Conservation (phyloP, 805 yeast genomes). For the Lipomyces sp. region DNA sequence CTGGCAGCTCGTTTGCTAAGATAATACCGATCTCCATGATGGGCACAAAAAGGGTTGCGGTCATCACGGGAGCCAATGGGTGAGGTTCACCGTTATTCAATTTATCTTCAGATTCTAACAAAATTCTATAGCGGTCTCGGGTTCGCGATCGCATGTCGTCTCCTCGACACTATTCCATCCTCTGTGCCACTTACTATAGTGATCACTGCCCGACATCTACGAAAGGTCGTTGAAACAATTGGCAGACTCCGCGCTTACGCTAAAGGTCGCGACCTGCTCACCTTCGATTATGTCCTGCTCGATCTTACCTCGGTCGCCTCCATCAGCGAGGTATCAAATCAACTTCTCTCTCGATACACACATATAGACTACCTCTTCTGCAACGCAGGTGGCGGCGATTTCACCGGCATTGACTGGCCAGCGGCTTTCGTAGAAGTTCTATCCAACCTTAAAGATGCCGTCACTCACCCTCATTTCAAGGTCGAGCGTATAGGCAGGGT, state of each 20-base stretch:
- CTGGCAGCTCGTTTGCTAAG: not conserved
- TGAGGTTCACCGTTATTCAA: conserved; percentile 16
- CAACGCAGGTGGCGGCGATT: conserved; percentile 89
- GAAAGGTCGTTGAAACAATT: conserved; percentile 79
- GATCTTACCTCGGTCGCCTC: conserved; percentile 92
- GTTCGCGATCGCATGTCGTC: conserved; percentile 77
- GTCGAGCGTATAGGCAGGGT: conserved; percentile 78
- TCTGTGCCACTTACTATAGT: conserved; percentile 70
- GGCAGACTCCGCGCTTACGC: conserved; percentile 52
- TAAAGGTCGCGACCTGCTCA: conserved; percentile 56
- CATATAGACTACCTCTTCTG: conserved; percentile 79
- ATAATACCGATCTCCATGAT: conserved; percentile 1
- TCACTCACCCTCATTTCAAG: conserved; percentile 87
- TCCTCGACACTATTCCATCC: conserved; percentile 63
- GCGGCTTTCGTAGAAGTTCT: conserved; percentile 73
- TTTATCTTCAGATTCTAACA: conserved; percentile 2
- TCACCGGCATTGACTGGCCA: conserved; percentile 84
- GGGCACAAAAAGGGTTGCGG: conserved; percentile 42
- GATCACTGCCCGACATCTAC: conserved; percentile 87
- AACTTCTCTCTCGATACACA: conserved; percentile 64
- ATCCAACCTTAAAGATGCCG: conserved; percentile 72
- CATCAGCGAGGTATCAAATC: conserved; percentile 72
- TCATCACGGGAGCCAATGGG: conserved; percentile 52
- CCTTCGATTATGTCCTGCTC: conserved; percentile 86
- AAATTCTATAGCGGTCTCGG: conserved; percentile 67